Percentiles rank a stretch among this genome's conserved stretches.
Conservation (phyloP, 2,329 filamentous ascomycete genomes). For the Pestalotiopsis sp. region DNA sequence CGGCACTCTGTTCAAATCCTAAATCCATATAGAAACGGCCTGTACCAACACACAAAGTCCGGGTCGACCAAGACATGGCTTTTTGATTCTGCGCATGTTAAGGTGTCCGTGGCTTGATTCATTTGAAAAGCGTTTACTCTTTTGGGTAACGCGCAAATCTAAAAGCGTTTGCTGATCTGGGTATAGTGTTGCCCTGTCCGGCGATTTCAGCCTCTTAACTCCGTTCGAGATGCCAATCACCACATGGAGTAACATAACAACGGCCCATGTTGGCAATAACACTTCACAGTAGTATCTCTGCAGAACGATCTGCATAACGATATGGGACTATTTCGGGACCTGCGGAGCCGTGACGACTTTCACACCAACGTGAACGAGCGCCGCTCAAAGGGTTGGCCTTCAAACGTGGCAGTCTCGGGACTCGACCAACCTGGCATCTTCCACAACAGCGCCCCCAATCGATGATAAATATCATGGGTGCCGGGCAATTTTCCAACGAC, state of each 20-base stretch:
- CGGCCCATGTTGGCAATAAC: too few relatives aligned
- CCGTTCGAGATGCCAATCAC: background rate
- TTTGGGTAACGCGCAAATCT: background rate
- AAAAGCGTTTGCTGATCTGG: background rate
- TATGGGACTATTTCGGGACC: too few relatives aligned
- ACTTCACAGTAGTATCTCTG: too few relatives aligned
- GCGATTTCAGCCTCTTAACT: background rate
- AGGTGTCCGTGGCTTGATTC: background rate
- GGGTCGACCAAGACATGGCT: background rate
- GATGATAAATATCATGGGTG: too few relatives aligned
- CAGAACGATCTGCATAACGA: too few relatives aligned
- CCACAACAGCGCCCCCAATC: too few relatives aligned
- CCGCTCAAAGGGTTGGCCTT: background rate
- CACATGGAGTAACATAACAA: background rate
- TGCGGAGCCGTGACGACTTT: background rate
- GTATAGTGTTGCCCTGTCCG: background rate
- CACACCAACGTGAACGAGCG: background rate
- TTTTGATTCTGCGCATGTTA: background rate
- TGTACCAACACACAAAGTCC: background rate
- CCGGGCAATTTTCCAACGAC: too few relatives aligned
- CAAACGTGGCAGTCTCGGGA: too few relatives aligned
- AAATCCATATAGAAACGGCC: background rate
- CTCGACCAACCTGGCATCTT: too few relatives aligned
- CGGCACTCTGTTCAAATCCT: background rate
- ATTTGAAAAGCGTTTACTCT: background rate